Percentiles rank a stretch among this genome's conserved stretches.
Evolutionary conservation across 306 rosid genomes (phyloP).

Genomic region (Herpetospermum pedunculosum): DNA sequence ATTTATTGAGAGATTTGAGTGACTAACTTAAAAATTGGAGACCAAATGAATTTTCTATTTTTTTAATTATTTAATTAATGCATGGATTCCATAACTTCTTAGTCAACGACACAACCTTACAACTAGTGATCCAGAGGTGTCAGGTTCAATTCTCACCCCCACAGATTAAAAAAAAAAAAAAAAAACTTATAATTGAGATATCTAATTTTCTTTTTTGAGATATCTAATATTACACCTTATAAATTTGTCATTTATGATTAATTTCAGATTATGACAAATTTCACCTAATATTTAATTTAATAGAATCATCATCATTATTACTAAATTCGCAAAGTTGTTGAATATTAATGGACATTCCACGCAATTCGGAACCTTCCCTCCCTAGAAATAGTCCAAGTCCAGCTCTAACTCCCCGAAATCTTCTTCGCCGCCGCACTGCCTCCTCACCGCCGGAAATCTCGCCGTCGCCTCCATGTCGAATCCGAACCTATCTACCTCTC

Average conservation of each 20-base stretch:
- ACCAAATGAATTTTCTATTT: no score
- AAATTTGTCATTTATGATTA: neutral
- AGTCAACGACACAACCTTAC: no score
- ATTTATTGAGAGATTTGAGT: no score
- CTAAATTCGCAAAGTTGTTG: neutral
- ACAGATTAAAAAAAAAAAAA: no score
- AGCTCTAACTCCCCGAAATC: conserved; percentile 77
- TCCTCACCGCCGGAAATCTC: conserved; percentile 25
- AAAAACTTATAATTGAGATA: no score
- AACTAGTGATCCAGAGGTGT: no score
- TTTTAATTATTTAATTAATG: no score
- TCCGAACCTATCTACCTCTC: conserved; percentile 28
- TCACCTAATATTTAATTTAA: neutral
- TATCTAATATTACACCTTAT: neutral
- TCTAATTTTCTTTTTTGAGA: no score
- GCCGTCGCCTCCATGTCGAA: conserved; percentile 39
- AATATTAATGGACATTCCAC: neutral
- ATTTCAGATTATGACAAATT: neutral
- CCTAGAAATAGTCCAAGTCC: conserved; percentile 39
- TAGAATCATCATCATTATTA: neutral
- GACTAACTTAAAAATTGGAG: no score
- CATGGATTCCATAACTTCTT: no score
- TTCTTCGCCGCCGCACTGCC: conserved; percentile 23
- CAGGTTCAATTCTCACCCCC: no score
- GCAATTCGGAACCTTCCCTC: neutral